phyloP scores from a whole-genome alignment of 345 rosid species.

The Gynandropsis gynandra region DNA sequence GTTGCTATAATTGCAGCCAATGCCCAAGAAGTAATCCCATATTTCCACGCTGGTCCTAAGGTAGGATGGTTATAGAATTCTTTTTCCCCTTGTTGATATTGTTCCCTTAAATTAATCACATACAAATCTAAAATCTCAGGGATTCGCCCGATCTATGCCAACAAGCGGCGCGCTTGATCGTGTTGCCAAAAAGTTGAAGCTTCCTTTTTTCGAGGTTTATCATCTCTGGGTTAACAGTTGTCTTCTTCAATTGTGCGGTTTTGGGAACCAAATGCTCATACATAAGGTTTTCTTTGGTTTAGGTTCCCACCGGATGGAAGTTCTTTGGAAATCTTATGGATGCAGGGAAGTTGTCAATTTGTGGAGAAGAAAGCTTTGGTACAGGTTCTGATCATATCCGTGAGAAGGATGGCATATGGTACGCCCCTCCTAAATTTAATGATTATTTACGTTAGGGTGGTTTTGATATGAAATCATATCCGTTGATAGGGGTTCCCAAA shows the following conservation, averaged over 20 bases:
- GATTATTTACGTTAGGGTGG: background rate
- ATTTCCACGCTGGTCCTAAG: slow-evolving; percentile 71
- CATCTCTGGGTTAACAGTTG: slow-evolving; percentile 8
- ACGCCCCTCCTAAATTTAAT: slow-evolving; percentile 25
- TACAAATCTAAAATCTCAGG: slow-evolving; percentile 35
- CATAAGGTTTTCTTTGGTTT: slow-evolving; percentile 18
- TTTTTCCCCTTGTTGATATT: background rate
- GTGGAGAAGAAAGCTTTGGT: slow-evolving; percentile 98
- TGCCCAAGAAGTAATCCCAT: slow-evolving; percentile 80
- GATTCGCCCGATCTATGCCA: slow-evolving; percentile 96
- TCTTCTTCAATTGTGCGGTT: background rate
- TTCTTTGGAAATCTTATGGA: slow-evolving; percentile 98
- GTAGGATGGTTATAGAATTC: slow-evolving; percentile 29
- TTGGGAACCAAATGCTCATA: background rate
- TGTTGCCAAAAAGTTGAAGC: slow-evolving; percentile 76
- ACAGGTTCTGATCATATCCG: slow-evolving; percentile 96
- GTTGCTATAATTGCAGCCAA: slow-evolving; percentile 92
- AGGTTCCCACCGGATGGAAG: slow-evolving; percentile 98
- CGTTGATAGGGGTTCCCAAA: slow-evolving; percentile 6
- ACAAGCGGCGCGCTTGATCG: slow-evolving; percentile 96
- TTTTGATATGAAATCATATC: background rate
- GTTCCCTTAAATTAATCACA: slow-evolving; percentile 4
- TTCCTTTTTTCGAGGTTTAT: slow-evolving; percentile 81
- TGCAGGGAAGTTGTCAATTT: slow-evolving; percentile 83
- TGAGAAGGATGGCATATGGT: slow-evolving; percentile 97